Evolutionary conservation across 106 monocot genomes (phyloP), one percentile per base, ranked within the genome.

Genomic region (Dendrobium chrysotoxum): DNA sequence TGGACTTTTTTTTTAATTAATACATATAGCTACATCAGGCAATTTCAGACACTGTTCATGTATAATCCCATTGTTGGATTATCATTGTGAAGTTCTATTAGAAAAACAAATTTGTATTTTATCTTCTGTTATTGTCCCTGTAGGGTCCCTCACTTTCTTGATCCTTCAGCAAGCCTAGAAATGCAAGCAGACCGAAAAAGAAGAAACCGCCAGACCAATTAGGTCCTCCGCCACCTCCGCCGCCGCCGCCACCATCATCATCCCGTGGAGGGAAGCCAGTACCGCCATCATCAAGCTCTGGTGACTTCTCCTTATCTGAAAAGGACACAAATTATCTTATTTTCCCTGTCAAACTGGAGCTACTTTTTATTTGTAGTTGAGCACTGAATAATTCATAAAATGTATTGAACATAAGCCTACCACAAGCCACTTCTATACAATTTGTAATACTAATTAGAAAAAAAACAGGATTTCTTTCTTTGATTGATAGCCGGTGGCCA

Each of bases 201-300:
- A 75, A 88, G 81, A 88, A 88, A 47, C 88, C 88, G 8, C 85
- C 88, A 2, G 85, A 85, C 72, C 80, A 86, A 50, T 66, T 81
- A 10, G 79, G 82, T 7, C 88, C 80, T 5, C 88, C 88, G 21
- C 88, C 88, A 0, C 88, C 88, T 9, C 88, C 88, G 23, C 88
- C 88, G 1, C 88, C 88, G 0, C 88, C 85, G 0, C 85, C 88
- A 0, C 81, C 88, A 35, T 75, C 85, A 78, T 81, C 85, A 68
- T 81, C 79, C 11, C 81, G 74, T 6, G 88, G 88, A 9, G 88
- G 88, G 18, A 82, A 81, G 44, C 88, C 88, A 18, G 83, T 70
- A 17, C 88, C 88, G 0, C 88, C 88, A 45, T 88, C 85, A 72
- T 86, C 83, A 68, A 88, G 85, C 25, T 83, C 73, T n/a, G 88